Evolutionary conservation across 371 early-diverging fungal species (phyloP), one percentile per base, ranked within the genome.

Genomic region (Modicella reniformis): DNA sequence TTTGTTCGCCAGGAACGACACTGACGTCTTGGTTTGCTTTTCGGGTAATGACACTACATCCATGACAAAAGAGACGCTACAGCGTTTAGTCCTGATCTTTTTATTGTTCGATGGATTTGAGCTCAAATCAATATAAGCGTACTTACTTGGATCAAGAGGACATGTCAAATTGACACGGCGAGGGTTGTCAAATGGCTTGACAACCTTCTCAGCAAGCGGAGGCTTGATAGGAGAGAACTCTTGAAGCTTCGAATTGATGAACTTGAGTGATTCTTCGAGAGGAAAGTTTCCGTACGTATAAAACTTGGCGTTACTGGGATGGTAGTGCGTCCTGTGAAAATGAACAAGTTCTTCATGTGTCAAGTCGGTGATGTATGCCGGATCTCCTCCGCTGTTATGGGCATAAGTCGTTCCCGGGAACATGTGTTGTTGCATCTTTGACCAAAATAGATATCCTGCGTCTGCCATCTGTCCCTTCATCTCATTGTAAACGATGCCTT

Each of bases 401-500:
- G 85, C 86, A 81, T 96, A 97, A 10, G 92, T 91, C 3, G 95
- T 92, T 48, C 90, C 92, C 0, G 92, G 90, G 74, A 91, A 95
- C 86, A 98, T 85, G 62, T 88, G 84, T 82, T 95, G 92, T 65
- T 95, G 94, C 32, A 89, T 87, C 7, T 92, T 86, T 52, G 85
- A 83, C 48, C 90, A 90, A 73, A 92, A 95, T 44, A 96, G 80
- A 59, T 89, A 91, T 62, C 89, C 90, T 15, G 92, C 83, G 70
- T 97, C 96, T 4, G 79, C 72, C 74, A 92, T 87, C 62, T 89
- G 92, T 10, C 98, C 98, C 84, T 98, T 98, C 98, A 98, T 98
- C 72, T 98, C 98, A 80, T 97, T 98, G 80, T 93, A 98, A 4
- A 98, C 98, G 34, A 98, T 93, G 30, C 98, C 98, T 69, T 96